These are phyloP conservation scores for Crucihimalaya himalaica DNA, from an alignment of 345 rosid species.

Conservation along the genomic window DNA sequence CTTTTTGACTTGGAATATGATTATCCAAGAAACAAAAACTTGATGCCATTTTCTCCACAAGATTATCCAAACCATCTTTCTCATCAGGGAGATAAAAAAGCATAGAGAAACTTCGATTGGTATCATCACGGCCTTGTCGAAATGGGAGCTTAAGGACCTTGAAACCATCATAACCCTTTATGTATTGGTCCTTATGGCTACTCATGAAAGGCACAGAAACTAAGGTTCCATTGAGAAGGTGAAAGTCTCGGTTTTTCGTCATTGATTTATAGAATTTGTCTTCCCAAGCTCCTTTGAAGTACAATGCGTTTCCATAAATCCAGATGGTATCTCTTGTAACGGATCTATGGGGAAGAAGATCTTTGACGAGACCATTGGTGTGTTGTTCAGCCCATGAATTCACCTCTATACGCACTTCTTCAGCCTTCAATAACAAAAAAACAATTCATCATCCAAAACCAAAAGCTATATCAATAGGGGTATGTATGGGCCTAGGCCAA, in stretches of 20 bases:
- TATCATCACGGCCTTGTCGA: not conserved
- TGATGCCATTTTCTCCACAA: slow-evolving; percentile 10
- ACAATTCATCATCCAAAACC: not conserved
- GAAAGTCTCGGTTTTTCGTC: not conserved
- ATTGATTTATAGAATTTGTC: not conserved
- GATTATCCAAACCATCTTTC: not conserved
- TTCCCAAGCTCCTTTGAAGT: slow-evolving; percentile 26
- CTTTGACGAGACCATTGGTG: slow-evolving; percentile 24
- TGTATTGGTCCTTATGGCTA: not conserved
- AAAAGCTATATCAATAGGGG: not conserved
- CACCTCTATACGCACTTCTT: slow-evolving; percentile 9
- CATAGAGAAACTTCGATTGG: not conserved
- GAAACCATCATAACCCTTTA: not conserved
- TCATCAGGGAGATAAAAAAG: slow-evolving; percentile 11
- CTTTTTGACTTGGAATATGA: not conserved
- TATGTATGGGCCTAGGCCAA: too few relatives aligned
- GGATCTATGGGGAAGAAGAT: slow-evolving; percentile 10
- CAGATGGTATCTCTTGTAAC: not conserved
- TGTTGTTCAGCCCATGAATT: slow-evolving; percentile 7
- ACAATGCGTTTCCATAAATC: slow-evolving; percentile 26
- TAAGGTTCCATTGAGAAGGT: slow-evolving; percentile 6
- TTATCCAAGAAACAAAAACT: slow-evolving; percentile 22
- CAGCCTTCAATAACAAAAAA: not conserved
- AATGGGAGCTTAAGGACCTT: slow-evolving; percentile 27
- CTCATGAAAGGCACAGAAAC: slow-evolving; percentile 25